phyloP scores from a whole-genome alignment of 305 asterid genomes.

The Petunia hybrid region DNA sequence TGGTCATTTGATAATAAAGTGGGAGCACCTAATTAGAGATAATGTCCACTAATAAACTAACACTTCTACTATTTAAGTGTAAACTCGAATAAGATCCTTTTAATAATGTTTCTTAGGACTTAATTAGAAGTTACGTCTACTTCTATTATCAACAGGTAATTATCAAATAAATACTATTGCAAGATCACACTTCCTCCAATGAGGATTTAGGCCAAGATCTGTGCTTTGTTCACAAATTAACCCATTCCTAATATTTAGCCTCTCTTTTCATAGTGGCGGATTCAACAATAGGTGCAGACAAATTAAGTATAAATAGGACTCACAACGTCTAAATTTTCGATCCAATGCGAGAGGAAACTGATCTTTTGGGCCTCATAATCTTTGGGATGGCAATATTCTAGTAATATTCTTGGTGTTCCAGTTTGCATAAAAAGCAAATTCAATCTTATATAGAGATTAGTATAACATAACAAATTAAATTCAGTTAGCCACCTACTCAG shows the following conservation, averaged over 20 bases:
- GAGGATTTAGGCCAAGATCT: not conserved
- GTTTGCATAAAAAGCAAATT: not conserved
- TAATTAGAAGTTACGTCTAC: too few relatives aligned
- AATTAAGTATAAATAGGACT: not conserved
- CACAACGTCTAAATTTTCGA: not conserved
- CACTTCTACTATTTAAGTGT: not conserved
- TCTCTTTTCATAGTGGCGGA: not conserved
- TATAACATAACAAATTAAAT: not conserved
- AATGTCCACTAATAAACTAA: not conserved
- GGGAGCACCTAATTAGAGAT: not conserved
- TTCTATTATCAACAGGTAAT: too few relatives aligned
- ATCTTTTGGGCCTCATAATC: not conserved
- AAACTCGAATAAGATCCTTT: too few relatives aligned
- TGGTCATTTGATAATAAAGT: not conserved
- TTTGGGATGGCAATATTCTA: not conserved
- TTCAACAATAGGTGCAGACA: not conserved
- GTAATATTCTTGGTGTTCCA: not conserved
- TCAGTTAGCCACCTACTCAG: not conserved
- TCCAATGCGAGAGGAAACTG: not conserved
- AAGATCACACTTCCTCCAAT: not conserved
- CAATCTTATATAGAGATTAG: not conserved
- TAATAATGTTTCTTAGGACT: too few relatives aligned
- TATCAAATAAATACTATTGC: too few relatives aligned
- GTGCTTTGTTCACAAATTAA: not conserved
- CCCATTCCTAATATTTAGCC: not conserved